Conservation (phyloP, 805 yeast species). For the Wickerhamiella dianesei region DNA sequence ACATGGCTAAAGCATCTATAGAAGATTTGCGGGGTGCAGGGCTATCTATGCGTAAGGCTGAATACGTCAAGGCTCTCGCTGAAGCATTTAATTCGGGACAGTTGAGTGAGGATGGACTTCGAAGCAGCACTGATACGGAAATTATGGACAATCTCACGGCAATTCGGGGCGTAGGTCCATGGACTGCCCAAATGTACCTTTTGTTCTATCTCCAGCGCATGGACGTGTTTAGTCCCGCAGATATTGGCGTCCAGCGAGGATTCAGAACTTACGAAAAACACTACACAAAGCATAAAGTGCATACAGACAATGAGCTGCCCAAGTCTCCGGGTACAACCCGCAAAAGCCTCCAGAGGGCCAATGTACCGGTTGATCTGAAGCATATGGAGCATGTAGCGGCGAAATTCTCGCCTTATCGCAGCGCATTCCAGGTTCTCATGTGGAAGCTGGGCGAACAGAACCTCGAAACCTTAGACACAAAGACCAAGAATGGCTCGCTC, state of each 20-base stretch:
- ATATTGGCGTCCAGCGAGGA: constrained; percentile 78
- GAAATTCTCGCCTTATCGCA: constrained; percentile 49
- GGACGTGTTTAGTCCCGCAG: constrained; percentile 65
- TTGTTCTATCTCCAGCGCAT: constrained; percentile 51
- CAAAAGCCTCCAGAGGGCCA: constrained; percentile 28
- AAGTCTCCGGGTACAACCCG: constrained; percentile 21
- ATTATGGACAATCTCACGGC: constrained; percentile 23
- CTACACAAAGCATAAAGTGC: constrained; percentile 28
- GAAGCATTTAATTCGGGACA: constrained; percentile 19
- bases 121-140: constrained; percentile 21
- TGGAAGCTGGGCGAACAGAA: constrained; percentile 60
- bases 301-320: constrained; percentile 21
- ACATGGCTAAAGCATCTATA: constrained; percentile 29
- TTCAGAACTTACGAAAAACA: constrained; percentile 45
- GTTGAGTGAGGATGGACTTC: constrained; percentile 21
- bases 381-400: constrained; percentile 53
- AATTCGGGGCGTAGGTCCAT: constrained; percentile 31
- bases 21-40: constrained; percentile 53
- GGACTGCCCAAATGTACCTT: constrained; percentile 86
- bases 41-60: constrained; percentile 51
- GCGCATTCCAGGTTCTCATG: constrained; percentile 52
- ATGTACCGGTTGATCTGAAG: constrained; percentile 25
- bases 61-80: constrained; percentile 53
- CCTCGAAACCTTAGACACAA: constrained; percentile 26
- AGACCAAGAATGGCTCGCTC: not conserved